Percentiles rank a stretch among this genome's conserved stretches.
Conservation (phyloP, 1,284 basidiomycete genomes). For the Trichosporon sp. region DNA sequence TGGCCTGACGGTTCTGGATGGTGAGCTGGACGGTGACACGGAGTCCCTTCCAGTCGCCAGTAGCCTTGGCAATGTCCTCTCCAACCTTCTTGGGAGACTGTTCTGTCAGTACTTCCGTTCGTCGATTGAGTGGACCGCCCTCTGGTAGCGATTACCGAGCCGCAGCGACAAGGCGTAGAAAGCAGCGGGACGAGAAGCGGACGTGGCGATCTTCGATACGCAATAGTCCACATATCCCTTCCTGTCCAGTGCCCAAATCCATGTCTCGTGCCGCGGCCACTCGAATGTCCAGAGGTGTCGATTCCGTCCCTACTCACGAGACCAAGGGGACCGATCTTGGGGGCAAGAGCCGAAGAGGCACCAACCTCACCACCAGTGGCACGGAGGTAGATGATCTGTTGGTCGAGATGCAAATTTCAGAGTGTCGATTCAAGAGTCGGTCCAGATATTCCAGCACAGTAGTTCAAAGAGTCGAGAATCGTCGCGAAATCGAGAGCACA, state of each 20-base stretch:
- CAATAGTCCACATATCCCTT: no score
- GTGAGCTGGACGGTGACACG: constrained; percentile 98
- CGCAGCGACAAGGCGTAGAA: neutral
- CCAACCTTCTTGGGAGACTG: constrained; percentile 99
- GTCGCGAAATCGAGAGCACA: constrained; percentile 11
- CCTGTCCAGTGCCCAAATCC: neutral
- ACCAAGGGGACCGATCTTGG: constrained; percentile 99
- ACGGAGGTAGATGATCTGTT: constrained; percentile 94
- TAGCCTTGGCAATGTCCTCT: constrained; percentile 99
- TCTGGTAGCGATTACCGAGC: neutral
- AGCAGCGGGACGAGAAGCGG: no score
- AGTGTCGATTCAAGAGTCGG: constrained; percentile 10
- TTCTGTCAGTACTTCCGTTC: neutral
- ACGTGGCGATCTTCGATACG: no score
- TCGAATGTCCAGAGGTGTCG: neutral
- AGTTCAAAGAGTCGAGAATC: neutral
- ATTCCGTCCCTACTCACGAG: constrained; percentile 67
- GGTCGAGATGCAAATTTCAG: neutral
- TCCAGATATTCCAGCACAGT: neutral
- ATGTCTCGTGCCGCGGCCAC: neutral
- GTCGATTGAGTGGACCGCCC: neutral
- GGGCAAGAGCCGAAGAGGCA: constrained; percentile 96
- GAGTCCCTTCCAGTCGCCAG: constrained; percentile 98
- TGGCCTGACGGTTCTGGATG: constrained; percentile 99
- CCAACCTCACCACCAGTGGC: constrained; percentile 99